These are phyloP conservation scores for Calocera cornea DNA, from an alignment of 768 basidiomycete genomes.

Conservation along the genomic window DNA sequence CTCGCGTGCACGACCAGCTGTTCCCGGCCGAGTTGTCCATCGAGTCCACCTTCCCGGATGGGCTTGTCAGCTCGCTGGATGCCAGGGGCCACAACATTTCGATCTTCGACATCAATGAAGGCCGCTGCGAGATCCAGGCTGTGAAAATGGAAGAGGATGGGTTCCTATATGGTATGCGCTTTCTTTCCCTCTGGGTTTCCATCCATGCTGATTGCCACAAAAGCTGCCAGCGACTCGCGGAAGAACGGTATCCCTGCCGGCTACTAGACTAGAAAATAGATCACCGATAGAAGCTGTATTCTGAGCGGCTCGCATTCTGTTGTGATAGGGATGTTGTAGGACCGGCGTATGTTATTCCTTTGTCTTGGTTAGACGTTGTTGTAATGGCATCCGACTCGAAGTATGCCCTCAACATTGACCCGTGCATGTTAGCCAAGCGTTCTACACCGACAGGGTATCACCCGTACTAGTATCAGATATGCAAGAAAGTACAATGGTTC, in stretches of 20 bases:
- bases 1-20: constrained; percentile 76
- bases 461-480: too few relatives aligned
- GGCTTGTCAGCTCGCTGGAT: constrained; percentile 43
- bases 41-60: constrained; percentile 46
- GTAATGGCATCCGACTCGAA: too few relatives aligned
- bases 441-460: too few relatives aligned
- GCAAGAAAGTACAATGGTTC: too few relatives aligned
- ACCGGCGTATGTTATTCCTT: background rate
- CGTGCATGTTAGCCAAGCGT: too few relatives aligned
- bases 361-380: too few relatives aligned
- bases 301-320: background rate
- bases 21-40: constrained; percentile 49
- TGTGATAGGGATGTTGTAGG: too few relatives aligned
- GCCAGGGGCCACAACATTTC: constrained; percentile 49
- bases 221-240: constrained; percentile 80
- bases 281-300: background rate
- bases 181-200: background rate
- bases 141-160: constrained; percentile 40
- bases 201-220: background rate
- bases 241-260: constrained; percentile 88
- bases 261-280: constrained; percentile 33
- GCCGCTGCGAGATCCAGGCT: constrained; percentile 63
- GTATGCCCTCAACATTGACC: too few relatives aligned
- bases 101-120: constrained; percentile 57
- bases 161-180: constrained; percentile 46